A percentile compares a stretch with the other conserved stretches of the same genome.
Conservation (phyloP, 371 early-diverging fungal genomes). For the Mucor lusitanicus region DNA sequence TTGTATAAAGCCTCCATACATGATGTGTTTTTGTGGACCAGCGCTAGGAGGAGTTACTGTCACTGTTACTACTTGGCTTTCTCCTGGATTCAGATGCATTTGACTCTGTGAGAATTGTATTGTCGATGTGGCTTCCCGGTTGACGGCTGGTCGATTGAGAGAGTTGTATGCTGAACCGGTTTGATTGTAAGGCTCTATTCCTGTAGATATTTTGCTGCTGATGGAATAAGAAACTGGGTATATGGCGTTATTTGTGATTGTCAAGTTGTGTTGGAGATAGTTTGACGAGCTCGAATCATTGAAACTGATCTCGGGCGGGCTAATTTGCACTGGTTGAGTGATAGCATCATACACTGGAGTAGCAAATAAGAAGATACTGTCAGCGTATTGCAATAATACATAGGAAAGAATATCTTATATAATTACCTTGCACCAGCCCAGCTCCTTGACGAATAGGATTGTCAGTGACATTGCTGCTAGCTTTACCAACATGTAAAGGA, state of each 20-base stretch:
- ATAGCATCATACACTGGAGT: slow-evolving; percentile 55
- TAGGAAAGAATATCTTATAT: not conserved
- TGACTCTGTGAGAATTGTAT: slow-evolving; percentile 65
- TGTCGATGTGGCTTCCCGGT: slow-evolving; percentile 41
- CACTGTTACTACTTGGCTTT: slow-evolving; percentile 42
- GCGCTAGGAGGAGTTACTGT: slow-evolving; percentile 38
- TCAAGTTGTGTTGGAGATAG: slow-evolving; percentile 34
- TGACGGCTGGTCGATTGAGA: slow-evolving; percentile 9
- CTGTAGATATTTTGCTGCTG: slow-evolving; percentile 33
- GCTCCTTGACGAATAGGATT: slow-evolving; percentile 61
- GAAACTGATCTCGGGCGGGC: slow-evolving; percentile 63
- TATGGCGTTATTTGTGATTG: slow-evolving; percentile 55
- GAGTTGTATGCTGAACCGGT: slow-evolving; percentile 6
- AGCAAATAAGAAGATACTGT: not conserved
- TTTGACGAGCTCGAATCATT: slow-evolving; percentile 56
- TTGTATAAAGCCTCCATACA: slow-evolving; percentile 36
- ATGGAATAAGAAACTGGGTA: slow-evolving; percentile 47
- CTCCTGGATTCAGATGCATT: slow-evolving; percentile 59
- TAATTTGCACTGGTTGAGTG: slow-evolving; percentile 42
- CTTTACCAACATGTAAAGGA: not conserved
- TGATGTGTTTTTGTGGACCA: slow-evolving; percentile 20
- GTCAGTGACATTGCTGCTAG: slow-evolving; percentile 6
- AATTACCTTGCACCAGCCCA: slow-evolving; percentile 61
- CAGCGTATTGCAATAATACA: not conserved
- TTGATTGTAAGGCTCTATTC: slow-evolving; percentile 32